Evolutionary conservation across 768 basidiomycete species (phyloP), one percentile per base, ranked within the genome.

Genomic region (Kwoniella sp.): DNA sequence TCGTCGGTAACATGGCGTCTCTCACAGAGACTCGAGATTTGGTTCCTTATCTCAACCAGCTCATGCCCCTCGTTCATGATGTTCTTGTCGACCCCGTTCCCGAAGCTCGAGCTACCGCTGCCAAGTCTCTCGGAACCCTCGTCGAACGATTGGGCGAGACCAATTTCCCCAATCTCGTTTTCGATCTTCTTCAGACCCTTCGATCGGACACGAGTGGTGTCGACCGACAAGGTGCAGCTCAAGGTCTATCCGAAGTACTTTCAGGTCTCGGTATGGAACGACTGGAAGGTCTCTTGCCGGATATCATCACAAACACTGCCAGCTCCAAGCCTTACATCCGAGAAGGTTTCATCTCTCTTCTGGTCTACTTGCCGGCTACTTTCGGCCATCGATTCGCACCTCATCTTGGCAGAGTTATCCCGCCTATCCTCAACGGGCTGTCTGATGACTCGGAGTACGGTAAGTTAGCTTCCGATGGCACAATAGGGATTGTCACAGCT

Each of bases 221-320:
- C 25, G 96, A 99, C 79, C 86, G 95, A 55, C 96, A 98, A 82
- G 96, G 95, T 64, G 95, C 96, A 0, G 95, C 95, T 2, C 96
- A 98, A 80, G 96, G 96, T 72, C 85, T 98, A 49, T 90, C 90
- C 64, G 96, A 98, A 80, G 92, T 98, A 8, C 84, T 98, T 1
- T 88, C 93, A 2, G 94, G 92, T 21, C 86, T 98, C 29, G 96
- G 96, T n/a, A 94, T 96, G 90, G 94, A 98, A 67, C 85, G 93
- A 50, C 85, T 99, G 67, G 96, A 99, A 76, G 76, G 90, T 6
- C 84, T 99, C 1, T 84, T 98, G 1, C 96, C 96, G 0, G 92
- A 95, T 69, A 92, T 99, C 74, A 88, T 99, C 67, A 86, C 85
- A 27, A 97, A 92, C 77, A 91, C 93, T 1, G 87, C 90, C 69